Base-by-base conservation (phyloP, 345 rosid species). In the Cardamine chenopodiifolia region DNA sequence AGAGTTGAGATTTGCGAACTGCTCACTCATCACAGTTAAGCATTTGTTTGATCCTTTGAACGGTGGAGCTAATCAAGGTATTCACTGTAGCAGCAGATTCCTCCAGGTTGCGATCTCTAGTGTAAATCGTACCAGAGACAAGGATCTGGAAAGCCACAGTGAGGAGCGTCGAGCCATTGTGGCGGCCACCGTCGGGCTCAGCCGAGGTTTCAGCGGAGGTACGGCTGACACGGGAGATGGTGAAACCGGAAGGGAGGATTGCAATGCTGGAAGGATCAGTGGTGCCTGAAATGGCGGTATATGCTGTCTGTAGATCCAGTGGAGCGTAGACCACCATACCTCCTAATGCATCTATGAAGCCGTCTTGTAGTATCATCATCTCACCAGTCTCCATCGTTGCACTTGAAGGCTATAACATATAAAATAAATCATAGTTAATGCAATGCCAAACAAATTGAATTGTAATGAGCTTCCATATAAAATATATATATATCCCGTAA, bases 161-260 rank as follows among this genome's bases (percentile, higher is more conserved):
- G 14, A 90, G 89, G 11, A 90, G 63, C 15, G 81, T 72, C 5
- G 20, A 19, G 49, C 62, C 2, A 8, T 17, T 0, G 56, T 58
- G 52, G 6, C 8, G 57, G 31, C 70, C 80, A 62, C 57, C 49
- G 2, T 45, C 59, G 29, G 7, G 67, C 2, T 57, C 68, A 5
- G 57, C 2, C 26, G 53, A 2, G 2, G 56, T 9, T 42, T 18
- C 47, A 8, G 28, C 14, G 3, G 53, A 42, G 34, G 50, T 59
- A 76, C 65, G 75, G 52, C 86, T 86, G 19, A 86, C 92, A 2
- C 70, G 73, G 1, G 92, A 85, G 74, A 90, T 83, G 9, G 83
- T 75, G 74, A 90, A 87, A 26, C 98, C 98, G 0, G 96, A 89
- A 22, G 98, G 93, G 58, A 93, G 92, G 35, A 93, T 72, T 3